Conservation (phyloP, 768 basidiomycete species). For the Kwoniella europaea region DNA sequence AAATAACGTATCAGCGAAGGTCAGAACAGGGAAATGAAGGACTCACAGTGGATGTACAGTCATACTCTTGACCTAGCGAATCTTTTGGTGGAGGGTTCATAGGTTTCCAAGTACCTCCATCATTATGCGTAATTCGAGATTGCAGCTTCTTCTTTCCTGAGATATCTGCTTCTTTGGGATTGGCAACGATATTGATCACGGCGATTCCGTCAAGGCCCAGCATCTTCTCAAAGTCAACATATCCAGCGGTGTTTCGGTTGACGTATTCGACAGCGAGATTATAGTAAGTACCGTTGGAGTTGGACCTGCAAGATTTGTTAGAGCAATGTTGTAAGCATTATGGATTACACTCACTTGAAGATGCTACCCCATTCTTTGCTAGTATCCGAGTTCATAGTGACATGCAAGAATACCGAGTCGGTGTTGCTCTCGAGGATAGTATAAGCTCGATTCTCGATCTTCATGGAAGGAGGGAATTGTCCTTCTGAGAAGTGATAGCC, state of each 20-base stretch:
- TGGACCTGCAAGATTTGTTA: conserved; percentile 67
- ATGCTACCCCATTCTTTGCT: conserved; percentile 86
- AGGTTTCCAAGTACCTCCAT: conserved; percentile 91
- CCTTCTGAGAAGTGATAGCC: conserved; percentile 83
- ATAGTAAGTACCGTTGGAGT: conserved; percentile 98
- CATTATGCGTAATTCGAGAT: conserved; percentile 92
- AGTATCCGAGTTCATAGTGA: conserved; percentile 82
- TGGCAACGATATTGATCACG: conserved; percentile 84
- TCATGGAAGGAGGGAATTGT: conserved; percentile 86
- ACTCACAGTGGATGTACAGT: conserved; percentile 70
- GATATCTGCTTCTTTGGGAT: conserved; percentile 74
- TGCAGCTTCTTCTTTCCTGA: conserved; percentile 76
- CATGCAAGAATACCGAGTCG: conserved; percentile 88
- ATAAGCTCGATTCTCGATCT: conserved; percentile 88
- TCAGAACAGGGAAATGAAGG: neutral
- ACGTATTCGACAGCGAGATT: conserved; percentile 82
- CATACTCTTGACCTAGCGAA: conserved; percentile 73
- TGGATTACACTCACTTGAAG: conserved; percentile 47
- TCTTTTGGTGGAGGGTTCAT: conserved; percentile 75
- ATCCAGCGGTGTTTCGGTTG: conserved; percentile 85
- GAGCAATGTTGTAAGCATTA: neutral
- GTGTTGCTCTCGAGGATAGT: conserved; percentile 94
- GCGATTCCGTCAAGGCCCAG: conserved; percentile 95
- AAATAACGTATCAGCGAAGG: conserved; percentile 23
- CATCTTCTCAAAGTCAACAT: conserved; percentile 98